Base-by-base conservation (phyloP, 108 stramenopile genomes). In the Schizochytrium sp. region DNA sequence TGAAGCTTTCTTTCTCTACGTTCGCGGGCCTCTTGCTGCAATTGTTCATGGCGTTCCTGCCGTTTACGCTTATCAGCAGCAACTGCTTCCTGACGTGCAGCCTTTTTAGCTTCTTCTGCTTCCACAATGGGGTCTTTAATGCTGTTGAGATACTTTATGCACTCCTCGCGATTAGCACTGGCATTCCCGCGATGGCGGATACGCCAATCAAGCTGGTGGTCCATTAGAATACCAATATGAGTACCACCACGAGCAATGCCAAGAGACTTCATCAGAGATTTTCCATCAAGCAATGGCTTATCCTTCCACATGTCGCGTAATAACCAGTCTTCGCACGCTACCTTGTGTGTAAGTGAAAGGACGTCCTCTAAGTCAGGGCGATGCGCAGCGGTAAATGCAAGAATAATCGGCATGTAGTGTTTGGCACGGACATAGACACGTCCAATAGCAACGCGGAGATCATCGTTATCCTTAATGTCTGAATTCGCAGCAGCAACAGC, bases 301-400 rank as follows among this genome's bases (percentile, higher is more conserved):
- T 87, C 87, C 44, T 87, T 4, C 87, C 87, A 87, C 56, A 87
- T 58, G 8, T 87, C 40, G 17, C 56, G 41, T 3, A 87, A 7
- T 57, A 58, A 58, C 87, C 56, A 83, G 49, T 58, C n/a, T 4
- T 87, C 4, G 5, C 44, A 45, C 42, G 57, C 87, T 12, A 58
- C 40, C 12, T 28, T 58, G 56, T 87, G 87, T 10, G 42, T 57
- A 13, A 57, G 17, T 19, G 13, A 57, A 56, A 87, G n/a, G 8
- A 45, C 56, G 28, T 53, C 15, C 4, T n/a, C 73, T 4, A 17
- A 50, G 10, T 83, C 73, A 8, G 73, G 73, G 49, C 4, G 28
- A 4, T 53, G 73, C 10, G 5, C 73, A 4, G 73, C 28, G 7
- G 49, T 19, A 46, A 83, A 57, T 12, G 87, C 87, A 4, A 87